Conservation (phyloP, 139 green algal species). For the Prasinococcaceae sp. region DNA sequence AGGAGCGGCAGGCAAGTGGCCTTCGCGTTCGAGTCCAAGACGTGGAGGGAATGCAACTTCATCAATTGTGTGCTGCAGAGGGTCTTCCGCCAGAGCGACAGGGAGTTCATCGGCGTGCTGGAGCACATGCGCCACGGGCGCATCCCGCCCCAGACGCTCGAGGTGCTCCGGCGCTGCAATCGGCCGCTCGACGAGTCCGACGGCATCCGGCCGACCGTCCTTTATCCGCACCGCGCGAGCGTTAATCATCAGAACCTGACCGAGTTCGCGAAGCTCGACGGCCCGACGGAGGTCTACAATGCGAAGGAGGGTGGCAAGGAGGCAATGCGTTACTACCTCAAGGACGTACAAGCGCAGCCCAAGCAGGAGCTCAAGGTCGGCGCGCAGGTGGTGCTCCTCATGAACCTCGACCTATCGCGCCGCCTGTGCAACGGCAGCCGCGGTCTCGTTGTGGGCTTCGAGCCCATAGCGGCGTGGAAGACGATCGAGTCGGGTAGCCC, state of each 20-base stretch:
- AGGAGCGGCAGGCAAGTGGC: too few species aligned
- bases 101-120: slow-evolving; percentile 36
- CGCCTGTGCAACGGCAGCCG: slow-evolving; percentile 47
- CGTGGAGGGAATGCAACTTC: slow-evolving; percentile 26
- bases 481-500: too few species aligned
- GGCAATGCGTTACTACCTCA: background rate
- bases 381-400: slow-evolving; percentile 18
- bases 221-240: slow-evolving; percentile 33
- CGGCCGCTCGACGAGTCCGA: slow-evolving; percentile 29
- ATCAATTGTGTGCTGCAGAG: slow-evolving; percentile 23
- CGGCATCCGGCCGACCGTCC: slow-evolving; percentile 42
- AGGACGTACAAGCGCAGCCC: slow-evolving; percentile 9
- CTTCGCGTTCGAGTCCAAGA: slow-evolving; percentile 35
- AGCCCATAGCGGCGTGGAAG: too few species aligned
- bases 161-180: slow-evolving; percentile 16
- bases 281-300: slow-evolving; percentile 12
- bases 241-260: slow-evolving; percentile 35
- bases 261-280: slow-evolving; percentile 22
- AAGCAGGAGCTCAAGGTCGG: slow-evolving; percentile 15
- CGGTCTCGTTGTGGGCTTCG: slow-evolving; percentile 38
- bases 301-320: slow-evolving; percentile 21
- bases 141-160: too few species aligned
- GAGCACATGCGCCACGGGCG: slow-evolving; percentile 24
- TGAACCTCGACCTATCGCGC: too few species aligned
- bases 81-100: slow-evolving; percentile 38